These are phyloP conservation scores for Dipodascopsis tothii DNA, from an alignment of 805 yeast genomes.

Conservation along the genomic window DNA sequence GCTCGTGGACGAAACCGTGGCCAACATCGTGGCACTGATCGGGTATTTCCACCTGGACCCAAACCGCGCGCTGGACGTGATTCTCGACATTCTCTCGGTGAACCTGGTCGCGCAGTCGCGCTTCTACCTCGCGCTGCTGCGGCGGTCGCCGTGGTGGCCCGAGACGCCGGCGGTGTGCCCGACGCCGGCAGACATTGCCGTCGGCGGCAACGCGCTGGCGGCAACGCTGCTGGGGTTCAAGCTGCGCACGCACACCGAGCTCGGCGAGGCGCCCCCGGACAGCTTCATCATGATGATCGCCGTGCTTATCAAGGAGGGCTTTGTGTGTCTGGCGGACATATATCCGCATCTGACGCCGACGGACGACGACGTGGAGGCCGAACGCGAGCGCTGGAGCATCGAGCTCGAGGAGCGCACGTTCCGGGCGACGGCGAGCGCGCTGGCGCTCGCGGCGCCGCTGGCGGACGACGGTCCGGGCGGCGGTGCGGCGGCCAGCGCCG, in stretches of 20 bases:
- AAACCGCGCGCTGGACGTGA: conserved; percentile 54
- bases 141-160: conserved; percentile 65
- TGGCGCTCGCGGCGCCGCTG: conserved; percentile 83
- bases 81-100: conserved; percentile 47
- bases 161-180: conserved; percentile 1
- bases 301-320: conserved; percentile 55
- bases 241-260: conserved; percentile 28
- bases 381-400: conserved; percentile 41
- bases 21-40: conserved; percentile 49
- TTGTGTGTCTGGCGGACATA: conserved; percentile 55
- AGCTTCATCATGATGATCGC: conserved; percentile 43
- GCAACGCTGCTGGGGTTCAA: conserved; percentile 49
- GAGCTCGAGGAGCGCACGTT: conserved; percentile 49
- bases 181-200: conserved; percentile 1
- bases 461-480: conserved; percentile 40
- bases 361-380: conserved; percentile 39
- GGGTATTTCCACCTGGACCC: conserved; percentile 77
- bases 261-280: conserved; percentile 36
- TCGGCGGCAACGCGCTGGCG: conserved; percentile 52
- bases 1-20: conserved; percentile 33
- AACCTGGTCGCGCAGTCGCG: conserved; percentile 39
- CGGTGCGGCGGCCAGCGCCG: conserved; percentile 30
- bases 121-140: conserved; percentile 46
- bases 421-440: conserved; percentile 62
- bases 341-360: conserved; percentile 51